phyloP scores from a whole-genome alignment of 2,329 filamentous ascomycete genomes.

The Chaetomium globosum region DNA sequence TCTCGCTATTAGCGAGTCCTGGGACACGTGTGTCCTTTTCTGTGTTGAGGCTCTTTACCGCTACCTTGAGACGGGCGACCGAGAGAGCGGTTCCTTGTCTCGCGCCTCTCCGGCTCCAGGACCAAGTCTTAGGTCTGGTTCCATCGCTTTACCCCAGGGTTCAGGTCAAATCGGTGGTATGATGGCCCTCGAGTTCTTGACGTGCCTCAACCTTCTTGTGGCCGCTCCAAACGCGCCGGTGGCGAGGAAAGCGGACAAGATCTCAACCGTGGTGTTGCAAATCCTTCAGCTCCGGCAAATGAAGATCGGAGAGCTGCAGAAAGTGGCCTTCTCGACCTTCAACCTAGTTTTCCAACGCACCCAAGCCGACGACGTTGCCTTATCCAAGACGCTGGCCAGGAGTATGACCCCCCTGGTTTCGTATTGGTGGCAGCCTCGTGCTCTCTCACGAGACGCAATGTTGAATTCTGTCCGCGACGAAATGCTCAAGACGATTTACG shows the following conservation, averaged over 20 bases:
- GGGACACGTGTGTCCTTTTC: constrained; percentile 71
- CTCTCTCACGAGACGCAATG: constrained; percentile 61
- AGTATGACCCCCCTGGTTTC: constrained; percentile 71
- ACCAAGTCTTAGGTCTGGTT: constrained; percentile 41
- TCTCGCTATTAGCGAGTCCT: constrained; percentile 64
- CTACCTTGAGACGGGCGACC: constrained; percentile 50
- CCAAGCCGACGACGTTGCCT: constrained; percentile 67
- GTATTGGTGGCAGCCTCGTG: constrained; percentile 76
- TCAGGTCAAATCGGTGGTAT: constrained; percentile 41
- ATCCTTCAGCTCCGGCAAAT: constrained; percentile 63
- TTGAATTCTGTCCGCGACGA: constrained; percentile 71
- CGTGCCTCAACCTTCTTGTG: constrained; percentile 67
- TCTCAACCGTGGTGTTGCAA: constrained; percentile 60
- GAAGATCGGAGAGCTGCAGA: constrained; percentile 65
- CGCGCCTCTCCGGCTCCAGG: constrained; percentile 54
- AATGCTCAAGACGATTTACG: constrained; percentile 72
- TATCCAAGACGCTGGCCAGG: constrained; percentile 62
- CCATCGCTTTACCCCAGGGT: constrained; percentile 33
- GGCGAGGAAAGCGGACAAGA: constrained; percentile 54
- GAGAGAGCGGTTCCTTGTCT: constrained; percentile 41
- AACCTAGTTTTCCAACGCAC: constrained; percentile 69
- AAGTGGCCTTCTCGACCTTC: constrained; percentile 73
- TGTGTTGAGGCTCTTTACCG: constrained; percentile 64
- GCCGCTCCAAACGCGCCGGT: constrained; percentile 70
- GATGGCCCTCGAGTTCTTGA: constrained; percentile 59